Percentiles rank a stretch among this genome's conserved stretches.
Conservation (phyloP, 169 alveolate species). For the Plasmodium knowlesi region DNA sequence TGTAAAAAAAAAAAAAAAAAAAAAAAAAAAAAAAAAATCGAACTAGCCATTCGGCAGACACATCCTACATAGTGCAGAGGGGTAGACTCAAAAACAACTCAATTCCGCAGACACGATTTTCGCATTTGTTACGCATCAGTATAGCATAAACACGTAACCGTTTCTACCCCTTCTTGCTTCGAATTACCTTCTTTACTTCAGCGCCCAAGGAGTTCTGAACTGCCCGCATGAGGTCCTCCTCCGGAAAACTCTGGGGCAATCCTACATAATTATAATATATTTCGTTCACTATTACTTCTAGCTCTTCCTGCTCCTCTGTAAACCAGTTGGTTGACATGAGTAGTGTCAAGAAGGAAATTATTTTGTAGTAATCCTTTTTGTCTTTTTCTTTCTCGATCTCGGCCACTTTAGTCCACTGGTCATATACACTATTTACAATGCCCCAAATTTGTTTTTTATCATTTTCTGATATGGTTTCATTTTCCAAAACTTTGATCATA, state of each 20-base stretch:
- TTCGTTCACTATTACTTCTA: slow-evolving; percentile 45
- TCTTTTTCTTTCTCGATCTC: slow-evolving; percentile 53
- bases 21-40: background rate
- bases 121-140: background rate
- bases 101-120: background rate
- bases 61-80: background rate
- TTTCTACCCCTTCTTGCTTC: background rate
- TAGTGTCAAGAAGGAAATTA: slow-evolving; percentile 36
- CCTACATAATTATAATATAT: slow-evolving; percentile 42
- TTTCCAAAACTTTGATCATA: slow-evolving; percentile 21
- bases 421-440: slow-evolving; percentile 32
- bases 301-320: slow-evolving; percentile 49
- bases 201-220: slow-evolving; percentile 54
- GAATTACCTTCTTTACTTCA: slow-evolving; percentile 37
- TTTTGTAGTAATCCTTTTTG: slow-evolving; percentile 43
- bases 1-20: background rate
- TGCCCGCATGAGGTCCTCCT: slow-evolving; percentile 27
- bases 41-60: background rate
- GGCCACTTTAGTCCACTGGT: slow-evolving; percentile 42
- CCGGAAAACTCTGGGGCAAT: slow-evolving; percentile 11
- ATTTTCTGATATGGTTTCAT: slow-evolving; percentile 11
- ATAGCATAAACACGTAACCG: background rate
- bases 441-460: slow-evolving; percentile 47
- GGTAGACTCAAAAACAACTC: background rate
- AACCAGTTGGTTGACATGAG: slow-evolving; percentile 60